A percentile compares a stretch with the other conserved stretches of the same genome.
Conservation (phyloP, 495 filamentous ascomycete genomes). For the Astrothelium subdiscretum region DNA sequence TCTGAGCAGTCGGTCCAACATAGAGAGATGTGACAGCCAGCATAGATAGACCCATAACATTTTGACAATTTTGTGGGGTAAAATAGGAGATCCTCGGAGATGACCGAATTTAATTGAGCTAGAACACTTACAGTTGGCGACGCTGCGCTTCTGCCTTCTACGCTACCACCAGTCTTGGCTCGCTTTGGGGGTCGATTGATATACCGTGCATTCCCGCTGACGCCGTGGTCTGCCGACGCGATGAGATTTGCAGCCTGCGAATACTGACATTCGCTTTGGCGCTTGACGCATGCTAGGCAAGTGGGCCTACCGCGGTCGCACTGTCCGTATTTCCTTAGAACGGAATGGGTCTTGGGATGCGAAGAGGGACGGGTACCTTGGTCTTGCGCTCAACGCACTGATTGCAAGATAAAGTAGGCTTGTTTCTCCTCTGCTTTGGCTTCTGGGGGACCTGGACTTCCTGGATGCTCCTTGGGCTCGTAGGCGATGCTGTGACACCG, state of each 20-base stretch:
- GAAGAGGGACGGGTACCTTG: conserved; percentile 34
- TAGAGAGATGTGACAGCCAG: too few species aligned
- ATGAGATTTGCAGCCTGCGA: conserved; percentile 55
- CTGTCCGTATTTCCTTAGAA: conserved; percentile 19
- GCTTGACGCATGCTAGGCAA: conserved; percentile 60
- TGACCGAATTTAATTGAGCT: not conserved
- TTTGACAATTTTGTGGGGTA: too few species aligned
- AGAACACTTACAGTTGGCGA: conserved; percentile 18
- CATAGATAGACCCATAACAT: too few species aligned
- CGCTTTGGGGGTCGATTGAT: conserved; percentile 47
- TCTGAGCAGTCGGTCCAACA: too few species aligned
- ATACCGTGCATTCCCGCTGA: conserved; percentile 35
- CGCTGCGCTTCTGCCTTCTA: not conserved
- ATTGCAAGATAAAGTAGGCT: conserved; percentile 59
- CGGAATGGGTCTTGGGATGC: not conserved
- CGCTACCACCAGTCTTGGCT: conserved; percentile 17
- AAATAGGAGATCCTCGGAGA: too few species aligned
- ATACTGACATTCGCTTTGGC: conserved; percentile 58
- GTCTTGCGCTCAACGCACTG: conserved; percentile 64
- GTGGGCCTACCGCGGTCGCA: conserved; percentile 34
- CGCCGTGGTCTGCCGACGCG: conserved; percentile 29
- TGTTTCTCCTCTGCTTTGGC: conserved; percentile 58
- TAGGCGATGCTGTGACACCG: not conserved
- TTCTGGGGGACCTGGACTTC: conserved; percentile 29
- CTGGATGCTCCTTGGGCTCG: not conserved